Base-by-base conservation (phyloP, 1,284 basidiomycete genomes). In the Fomitopsis palustris region DNA sequence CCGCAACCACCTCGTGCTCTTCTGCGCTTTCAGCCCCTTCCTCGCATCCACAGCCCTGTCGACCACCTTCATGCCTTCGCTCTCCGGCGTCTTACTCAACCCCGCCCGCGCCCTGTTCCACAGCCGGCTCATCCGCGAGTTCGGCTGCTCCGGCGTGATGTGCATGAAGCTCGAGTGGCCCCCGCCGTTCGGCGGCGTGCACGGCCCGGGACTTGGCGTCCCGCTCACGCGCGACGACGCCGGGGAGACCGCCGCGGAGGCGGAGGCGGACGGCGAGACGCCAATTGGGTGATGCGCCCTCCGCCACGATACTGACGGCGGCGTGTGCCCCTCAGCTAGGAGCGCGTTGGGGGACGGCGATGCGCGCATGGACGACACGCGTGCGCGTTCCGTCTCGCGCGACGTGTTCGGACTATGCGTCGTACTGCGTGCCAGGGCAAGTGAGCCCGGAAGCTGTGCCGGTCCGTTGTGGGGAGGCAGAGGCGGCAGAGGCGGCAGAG, bases 91-190 rank as follows among this genome's bases (percentile, higher is more conserved):
- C 31, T n/a, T 37, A 9, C 38, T 29, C 17, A 53, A 16, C 17
- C 57, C 57, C 33, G 52, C 53, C 7, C 57, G 42, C 39, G 53
- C 57, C 27, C 33, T 12, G 29, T 31, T 54, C 53, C 52, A 58
- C 25, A 58, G 39, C 52, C 47, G 17, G 53, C 57, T 58, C 57
- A 58, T 51, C 42, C 52, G 52, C 42, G 57, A 58, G 25, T 39
- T 19, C n/a, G 27, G 39, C 57, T 54, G 57, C 57, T 58, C 57
- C 49, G 56, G 49, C 35, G 56, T 57, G 39, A 57, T 52, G 21
- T 53, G 47, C 39, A 57, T 53, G 21, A 57, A 57, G 25, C 38
- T 41, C 47, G 56, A 53, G 6, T 41, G 27, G 2, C 41, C 25
- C 19, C 43, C 43, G 45, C 31, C 19, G 33, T 55, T 51, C 19